Evolutionary conservation across 345 rosid genomes (phyloP).

Genomic region (Eucalyptus rudis): DNA sequence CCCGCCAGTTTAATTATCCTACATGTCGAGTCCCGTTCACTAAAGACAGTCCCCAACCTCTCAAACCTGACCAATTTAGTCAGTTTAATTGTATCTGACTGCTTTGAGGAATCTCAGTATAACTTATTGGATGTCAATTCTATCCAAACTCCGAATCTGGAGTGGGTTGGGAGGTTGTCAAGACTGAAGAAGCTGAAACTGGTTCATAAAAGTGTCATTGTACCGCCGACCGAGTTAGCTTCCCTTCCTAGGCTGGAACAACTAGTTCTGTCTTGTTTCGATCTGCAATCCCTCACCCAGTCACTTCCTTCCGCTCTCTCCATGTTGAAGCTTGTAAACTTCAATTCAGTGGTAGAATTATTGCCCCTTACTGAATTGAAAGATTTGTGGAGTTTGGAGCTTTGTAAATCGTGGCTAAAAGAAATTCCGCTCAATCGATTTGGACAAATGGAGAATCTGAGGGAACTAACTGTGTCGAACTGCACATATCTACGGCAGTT

Average conservation of each 20-base stretch:
- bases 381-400: rapidly evolving
- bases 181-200: no score
- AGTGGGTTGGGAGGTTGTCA: no score
- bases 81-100: neutral
- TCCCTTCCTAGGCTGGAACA: neutral
- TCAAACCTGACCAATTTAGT: neutral
- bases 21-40: neutral
- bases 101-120: no score
- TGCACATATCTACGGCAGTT: rapidly evolving
- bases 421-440: neutral
- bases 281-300: neutral
- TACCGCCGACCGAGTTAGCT: neutral
- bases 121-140: neutral
- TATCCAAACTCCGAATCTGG: no score
- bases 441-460: neutral
- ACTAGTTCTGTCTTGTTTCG: neutral
- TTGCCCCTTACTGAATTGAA: rapidly evolving
- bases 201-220: no score
- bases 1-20: neutral
- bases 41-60: neutral
- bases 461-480: rapidly evolving
- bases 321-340: neutral
- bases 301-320: neutral
- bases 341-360: rapidly evolving
- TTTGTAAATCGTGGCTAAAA: neutral